A percentile compares a stretch with the other conserved stretches of the same genome.
Evolutionary conservation across 352 stramenopile genomes (phyloP).

Genomic region (Globisporangium solare): DNA sequence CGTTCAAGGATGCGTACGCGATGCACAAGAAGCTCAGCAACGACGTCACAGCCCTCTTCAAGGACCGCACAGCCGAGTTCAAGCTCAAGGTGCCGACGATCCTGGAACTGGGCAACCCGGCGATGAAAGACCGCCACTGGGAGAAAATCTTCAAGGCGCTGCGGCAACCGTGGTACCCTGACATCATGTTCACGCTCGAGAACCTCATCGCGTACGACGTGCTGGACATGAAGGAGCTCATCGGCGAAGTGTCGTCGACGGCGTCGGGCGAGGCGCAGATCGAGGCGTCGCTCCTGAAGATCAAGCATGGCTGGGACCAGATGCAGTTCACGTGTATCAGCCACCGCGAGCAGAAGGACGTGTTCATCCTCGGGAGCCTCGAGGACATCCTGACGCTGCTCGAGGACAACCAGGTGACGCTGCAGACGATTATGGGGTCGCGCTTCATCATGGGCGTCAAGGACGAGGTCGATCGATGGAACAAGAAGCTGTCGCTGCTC

Average conservation of each 20-base stretch:
- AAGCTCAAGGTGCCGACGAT: slow-evolving; percentile 90
- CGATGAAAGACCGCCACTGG: slow-evolving; percentile 94
- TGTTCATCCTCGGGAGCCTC: slow-evolving; percentile 89
- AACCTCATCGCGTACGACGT: slow-evolving; percentile 87
- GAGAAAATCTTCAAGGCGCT: slow-evolving; percentile 91
- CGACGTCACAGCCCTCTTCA: slow-evolving; percentile 84
- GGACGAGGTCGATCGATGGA: slow-evolving; percentile 88
- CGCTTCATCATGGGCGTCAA: slow-evolving; percentile 90
- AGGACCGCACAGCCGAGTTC: slow-evolving; percentile 86
- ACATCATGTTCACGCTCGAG: slow-evolving; percentile 86
- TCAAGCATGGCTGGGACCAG: slow-evolving; percentile 86
- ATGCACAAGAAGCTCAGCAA: slow-evolving; percentile 91
- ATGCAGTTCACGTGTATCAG: slow-evolving; percentile 81
- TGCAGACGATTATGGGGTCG: slow-evolving; percentile 92
- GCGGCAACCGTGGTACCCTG: slow-evolving; percentile 84
- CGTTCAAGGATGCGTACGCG: slow-evolving; percentile 87
- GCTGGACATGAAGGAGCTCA: slow-evolving; percentile 85
- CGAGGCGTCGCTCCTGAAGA: slow-evolving; percentile 85
- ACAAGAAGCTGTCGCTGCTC: slow-evolving; percentile 82
- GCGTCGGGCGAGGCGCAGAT: slow-evolving; percentile 89
- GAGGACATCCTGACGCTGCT: slow-evolving; percentile 88
- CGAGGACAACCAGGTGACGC: slow-evolving; percentile 90
- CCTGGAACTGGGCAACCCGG: slow-evolving; percentile 87
- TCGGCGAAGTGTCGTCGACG: slow-evolving; percentile 80
- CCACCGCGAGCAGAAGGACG: slow-evolving; percentile 81